Evolutionary conservation across 1,284 basidiomycete genomes (phyloP).

Genomic region (Ustilago bromivora): DNA sequence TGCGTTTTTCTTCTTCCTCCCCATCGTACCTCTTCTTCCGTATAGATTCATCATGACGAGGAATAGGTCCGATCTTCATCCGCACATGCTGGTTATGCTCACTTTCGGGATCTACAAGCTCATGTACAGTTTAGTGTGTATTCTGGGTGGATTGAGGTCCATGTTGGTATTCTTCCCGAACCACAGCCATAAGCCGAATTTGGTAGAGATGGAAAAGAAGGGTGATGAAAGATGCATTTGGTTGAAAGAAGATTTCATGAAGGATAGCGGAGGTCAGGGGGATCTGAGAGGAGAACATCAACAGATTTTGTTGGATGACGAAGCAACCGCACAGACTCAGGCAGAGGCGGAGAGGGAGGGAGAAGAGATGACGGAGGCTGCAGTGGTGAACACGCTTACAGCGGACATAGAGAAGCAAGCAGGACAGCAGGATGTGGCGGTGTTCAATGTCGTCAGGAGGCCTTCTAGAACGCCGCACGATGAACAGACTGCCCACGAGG

Average conservation of each 20-base stretch:
- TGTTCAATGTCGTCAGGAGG: conserved; percentile 4
- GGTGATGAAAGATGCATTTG: conserved; percentile 32
- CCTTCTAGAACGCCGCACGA: conserved; percentile 13
- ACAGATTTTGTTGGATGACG: conserved; percentile 22
- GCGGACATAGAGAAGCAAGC: not conserved
- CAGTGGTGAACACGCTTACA: conserved; percentile 5
- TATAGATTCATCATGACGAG: conserved; percentile 35
- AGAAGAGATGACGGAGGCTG: not conserved
- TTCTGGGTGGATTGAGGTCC: conserved; percentile 23
- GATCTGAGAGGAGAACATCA: conserved; percentile 31
- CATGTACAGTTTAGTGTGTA: conserved; percentile 31
- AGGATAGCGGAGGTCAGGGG: conserved; percentile 25
- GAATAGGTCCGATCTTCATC: conserved; percentile 33
- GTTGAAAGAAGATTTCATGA: conserved; percentile 33
- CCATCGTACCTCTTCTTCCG: conserved; percentile 25
- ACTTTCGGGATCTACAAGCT: conserved; percentile 44
- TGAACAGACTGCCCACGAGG: conserved; percentile 21
- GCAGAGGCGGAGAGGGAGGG: not conserved
- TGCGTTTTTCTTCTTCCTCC: conserved; percentile 28
- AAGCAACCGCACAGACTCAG: not conserved
- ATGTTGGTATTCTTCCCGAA: conserved; percentile 40
- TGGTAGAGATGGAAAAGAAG: conserved; percentile 36
- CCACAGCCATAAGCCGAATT: conserved; percentile 19
- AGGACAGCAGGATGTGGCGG: conserved; percentile 2
- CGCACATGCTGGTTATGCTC: conserved; percentile 34